phyloP scores from a whole-genome alignment of 2,329 filamentous ascomycete species.

The Xylariales sp. region DNA sequence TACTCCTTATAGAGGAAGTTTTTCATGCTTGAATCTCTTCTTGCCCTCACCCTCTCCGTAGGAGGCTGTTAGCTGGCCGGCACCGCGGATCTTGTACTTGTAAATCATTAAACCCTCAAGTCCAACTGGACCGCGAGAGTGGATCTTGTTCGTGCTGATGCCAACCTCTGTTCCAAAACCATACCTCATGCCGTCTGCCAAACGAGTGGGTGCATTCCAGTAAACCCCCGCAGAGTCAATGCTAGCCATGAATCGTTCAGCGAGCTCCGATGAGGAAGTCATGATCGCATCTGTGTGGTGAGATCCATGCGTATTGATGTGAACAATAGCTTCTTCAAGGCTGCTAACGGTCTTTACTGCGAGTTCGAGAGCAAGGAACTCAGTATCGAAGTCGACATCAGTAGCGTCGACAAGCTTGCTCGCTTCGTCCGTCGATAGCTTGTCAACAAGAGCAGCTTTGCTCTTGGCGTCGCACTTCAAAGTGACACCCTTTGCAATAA shows the following conservation, averaged over 20 bases:
- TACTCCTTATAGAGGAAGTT: constrained; percentile 36
- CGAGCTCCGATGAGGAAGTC: constrained; percentile 62
- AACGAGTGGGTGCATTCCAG: constrained; percentile 93
- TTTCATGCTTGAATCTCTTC: constrained; percentile 56
- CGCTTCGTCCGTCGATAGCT: constrained; percentile 33
- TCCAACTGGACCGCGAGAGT: constrained; percentile 87
- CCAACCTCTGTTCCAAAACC: constrained; percentile 98
- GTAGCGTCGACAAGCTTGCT: constrained; percentile 59
- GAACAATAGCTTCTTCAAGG: constrained; percentile 68
- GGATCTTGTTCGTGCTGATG: constrained; percentile 98
- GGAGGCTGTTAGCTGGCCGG: constrained; percentile 74
- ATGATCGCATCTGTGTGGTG: constrained; percentile 93
- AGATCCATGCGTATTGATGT: constrained; percentile 90
- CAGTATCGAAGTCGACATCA: constrained; percentile 75
- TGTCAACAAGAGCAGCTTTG: constrained; percentile 55
- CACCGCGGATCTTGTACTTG: constrained; percentile 86
- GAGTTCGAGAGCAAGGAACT: constrained; percentile 81
- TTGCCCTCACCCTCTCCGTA: constrained; percentile 65
- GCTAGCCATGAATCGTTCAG: constrained; percentile 77
- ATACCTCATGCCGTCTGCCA: constrained; percentile 95
- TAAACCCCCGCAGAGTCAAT: constrained; percentile 91
- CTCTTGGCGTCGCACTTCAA: constrained; percentile 73
- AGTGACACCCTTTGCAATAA: constrained; percentile 72
- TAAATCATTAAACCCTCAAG: constrained; percentile 95
- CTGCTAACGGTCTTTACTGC: constrained; percentile 74